Conservation (phyloP, 1,139 yeast species). For the Saccharomycopsis crataegensis region DNA sequence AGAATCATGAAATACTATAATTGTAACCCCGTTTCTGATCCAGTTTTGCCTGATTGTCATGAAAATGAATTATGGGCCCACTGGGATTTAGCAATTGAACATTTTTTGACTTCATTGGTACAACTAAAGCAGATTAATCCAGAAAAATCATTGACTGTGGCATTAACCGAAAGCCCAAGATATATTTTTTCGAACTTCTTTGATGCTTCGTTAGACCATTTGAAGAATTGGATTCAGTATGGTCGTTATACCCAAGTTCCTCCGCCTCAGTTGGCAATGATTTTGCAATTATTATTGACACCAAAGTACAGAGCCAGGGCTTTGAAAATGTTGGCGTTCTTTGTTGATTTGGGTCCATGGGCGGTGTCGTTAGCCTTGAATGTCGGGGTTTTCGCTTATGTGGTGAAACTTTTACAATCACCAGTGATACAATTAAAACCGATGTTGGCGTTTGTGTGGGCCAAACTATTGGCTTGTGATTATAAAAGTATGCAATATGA, state of each 20-base stretch:
- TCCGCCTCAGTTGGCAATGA: slow-evolving; percentile 93
- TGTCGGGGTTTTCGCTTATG: slow-evolving; percentile 95
- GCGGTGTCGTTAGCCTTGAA: slow-evolving; percentile 90
- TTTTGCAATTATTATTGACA: slow-evolving; percentile 82
- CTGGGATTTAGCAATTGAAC: slow-evolving; percentile 97
- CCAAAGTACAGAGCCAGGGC: slow-evolving; percentile 94
- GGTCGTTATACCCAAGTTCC: slow-evolving; percentile 80
- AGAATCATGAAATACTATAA: slow-evolving; percentile 91
- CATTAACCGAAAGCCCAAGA: slow-evolving; percentile 20
- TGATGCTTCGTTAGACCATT: slow-evolving; percentile 86
- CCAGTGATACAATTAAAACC: slow-evolving; percentile 96
- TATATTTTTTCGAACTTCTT: slow-evolving; percentile 43
- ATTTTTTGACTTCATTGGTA: slow-evolving; percentile 69
- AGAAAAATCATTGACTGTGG: slow-evolving; percentile 24
- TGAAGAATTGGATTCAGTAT: slow-evolving; percentile 87
- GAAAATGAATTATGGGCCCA: slow-evolving; percentile 96
- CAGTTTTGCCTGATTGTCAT: slow-evolving; percentile 78
- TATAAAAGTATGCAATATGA: slow-evolving; percentile 87
- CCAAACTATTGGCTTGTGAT: slow-evolving; percentile 94
- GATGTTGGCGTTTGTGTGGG: slow-evolving; percentile 93
- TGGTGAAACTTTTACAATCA: slow-evolving; percentile 78
- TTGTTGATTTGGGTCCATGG: slow-evolving; percentile 94
- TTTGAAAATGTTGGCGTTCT: slow-evolving; percentile 70
- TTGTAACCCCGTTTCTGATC: slow-evolving; percentile 93
- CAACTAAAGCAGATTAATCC: slow-evolving; percentile 30